These are phyloP conservation scores for Coriaria nepalensis DNA, from an alignment of 306 rosid species.

Conservation along the genomic window DNA sequence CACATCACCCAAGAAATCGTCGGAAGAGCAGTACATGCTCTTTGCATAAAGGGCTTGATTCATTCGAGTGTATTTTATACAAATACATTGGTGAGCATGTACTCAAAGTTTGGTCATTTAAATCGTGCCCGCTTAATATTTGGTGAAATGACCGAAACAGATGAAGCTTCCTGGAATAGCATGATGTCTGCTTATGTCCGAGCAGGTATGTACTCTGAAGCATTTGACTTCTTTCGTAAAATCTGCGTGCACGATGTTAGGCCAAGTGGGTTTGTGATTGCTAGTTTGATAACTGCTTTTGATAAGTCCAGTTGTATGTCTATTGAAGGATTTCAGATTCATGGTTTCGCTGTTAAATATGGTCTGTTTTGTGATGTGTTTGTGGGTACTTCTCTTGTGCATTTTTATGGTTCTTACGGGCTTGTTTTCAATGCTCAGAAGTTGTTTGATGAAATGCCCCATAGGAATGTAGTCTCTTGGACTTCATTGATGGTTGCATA, in stretches of 20 bases:
- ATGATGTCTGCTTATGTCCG: constrained; percentile 73
- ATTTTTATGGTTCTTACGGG: constrained; percentile 54
- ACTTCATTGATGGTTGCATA: constrained; percentile 77
- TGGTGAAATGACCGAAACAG: constrained; percentile 43
- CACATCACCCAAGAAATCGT: constrained; percentile 34
- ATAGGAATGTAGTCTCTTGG: constrained; percentile 79
- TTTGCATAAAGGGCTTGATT: constrained; percentile 45
- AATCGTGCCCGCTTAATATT: constrained; percentile 40
- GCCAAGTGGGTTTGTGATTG: constrained; percentile 51
- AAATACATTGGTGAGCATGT: constrained; percentile 65
- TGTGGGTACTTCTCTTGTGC: constrained; percentile 71
- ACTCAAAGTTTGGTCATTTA: constrained; percentile 41
- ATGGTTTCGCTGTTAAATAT: constrained; percentile 46
- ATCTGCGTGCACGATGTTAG: constrained; percentile 27
- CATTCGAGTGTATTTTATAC: constrained; percentile 33
- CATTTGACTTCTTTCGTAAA: constrained; percentile 45
- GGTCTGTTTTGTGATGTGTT: constrained; percentile 55
- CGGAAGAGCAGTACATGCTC: constrained; percentile 61
- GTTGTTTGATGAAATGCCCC: constrained; percentile 63
- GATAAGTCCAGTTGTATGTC: constrained; percentile 54
- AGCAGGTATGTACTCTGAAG: constrained; percentile 32
- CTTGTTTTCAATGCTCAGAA: constrained; percentile 30
- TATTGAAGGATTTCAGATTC: constrained; percentile 55
- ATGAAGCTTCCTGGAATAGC: constrained; percentile 84
- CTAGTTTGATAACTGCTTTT: constrained; percentile 73